These are phyloP conservation scores for Leccinum truebloodii DNA, from an alignment of 768 basidiomycete genomes.

Conservation along the genomic window DNA sequence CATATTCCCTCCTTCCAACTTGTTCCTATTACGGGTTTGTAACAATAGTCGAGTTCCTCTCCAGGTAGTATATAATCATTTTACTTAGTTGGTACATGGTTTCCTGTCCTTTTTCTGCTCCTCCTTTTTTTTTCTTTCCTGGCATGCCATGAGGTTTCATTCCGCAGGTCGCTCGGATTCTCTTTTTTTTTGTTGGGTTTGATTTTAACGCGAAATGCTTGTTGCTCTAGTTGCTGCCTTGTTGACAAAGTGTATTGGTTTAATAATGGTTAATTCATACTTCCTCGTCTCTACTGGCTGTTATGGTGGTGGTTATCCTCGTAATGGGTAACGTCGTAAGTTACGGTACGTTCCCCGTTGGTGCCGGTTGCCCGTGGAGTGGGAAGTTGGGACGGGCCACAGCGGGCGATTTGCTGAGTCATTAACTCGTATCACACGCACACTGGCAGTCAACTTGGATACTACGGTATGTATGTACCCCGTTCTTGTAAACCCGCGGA, in stretches of 20 bases:
- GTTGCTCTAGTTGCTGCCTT: neutral
- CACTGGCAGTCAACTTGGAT: no score
- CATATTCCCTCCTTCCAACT: conserved; percentile 19
- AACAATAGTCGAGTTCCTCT: conserved; percentile 29
- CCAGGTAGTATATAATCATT: conserved; percentile 29
- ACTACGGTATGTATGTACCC: no score
- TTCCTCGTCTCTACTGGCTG: neutral
- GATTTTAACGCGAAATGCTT: conserved; percentile 9
- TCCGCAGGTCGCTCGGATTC: neutral
- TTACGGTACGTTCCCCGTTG: neutral
- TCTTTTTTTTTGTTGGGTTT: neutral
- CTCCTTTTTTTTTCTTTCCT: neutral
- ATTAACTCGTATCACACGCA: neutral
- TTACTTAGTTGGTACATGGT: conserved; percentile 19
- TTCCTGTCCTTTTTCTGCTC: neutral
- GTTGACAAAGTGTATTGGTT: neutral
- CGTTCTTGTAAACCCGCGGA: neutral
- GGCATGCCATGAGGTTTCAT: neutral
- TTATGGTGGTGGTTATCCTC: neutral
- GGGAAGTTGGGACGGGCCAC: neutral
- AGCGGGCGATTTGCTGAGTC: no score
- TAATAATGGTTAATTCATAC: neutral
- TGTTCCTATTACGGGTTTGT: conserved; percentile 35
- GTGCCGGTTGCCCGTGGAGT: neutral
- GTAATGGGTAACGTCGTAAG: neutral